Conservation (phyloP, 202 grass and related monocot species). For the Saccharum hybrid region DNA sequence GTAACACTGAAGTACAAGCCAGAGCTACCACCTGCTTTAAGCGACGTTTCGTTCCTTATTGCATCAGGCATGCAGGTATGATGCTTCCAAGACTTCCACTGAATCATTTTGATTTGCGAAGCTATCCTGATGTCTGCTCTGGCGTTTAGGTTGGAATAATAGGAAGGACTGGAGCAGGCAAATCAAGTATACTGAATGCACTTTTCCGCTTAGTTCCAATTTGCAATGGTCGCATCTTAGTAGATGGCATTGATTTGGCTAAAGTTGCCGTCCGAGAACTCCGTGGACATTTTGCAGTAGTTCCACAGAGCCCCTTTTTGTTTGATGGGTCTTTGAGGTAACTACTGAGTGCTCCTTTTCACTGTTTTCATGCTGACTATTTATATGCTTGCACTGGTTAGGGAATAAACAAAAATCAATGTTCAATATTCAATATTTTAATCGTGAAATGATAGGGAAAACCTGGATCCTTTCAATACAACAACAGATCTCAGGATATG, state of each 20-base stretch:
- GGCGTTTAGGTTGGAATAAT: conserved; percentile 86
- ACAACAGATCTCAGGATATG: conserved; percentile 72
- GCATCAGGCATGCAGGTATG: conserved; percentile 76
- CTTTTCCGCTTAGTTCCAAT: conserved; percentile 77
- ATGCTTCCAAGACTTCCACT: neutral
- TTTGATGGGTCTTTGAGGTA: conserved; percentile 92
- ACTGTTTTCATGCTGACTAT: conserved; percentile 24
- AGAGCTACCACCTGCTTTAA: conserved; percentile 71
- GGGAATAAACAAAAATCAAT: neutral
- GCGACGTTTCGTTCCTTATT: conserved; percentile 72
- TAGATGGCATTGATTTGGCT: conserved; percentile 74
- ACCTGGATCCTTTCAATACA: conserved; percentile 83
- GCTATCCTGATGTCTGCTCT: neutral
- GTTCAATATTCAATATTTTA: conserved; percentile 20
- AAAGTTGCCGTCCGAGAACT: conserved; percentile 72
- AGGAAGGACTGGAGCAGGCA: conserved; percentile 94
- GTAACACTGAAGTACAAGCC: conserved; percentile 82
- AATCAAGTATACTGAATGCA: conserved; percentile 94
- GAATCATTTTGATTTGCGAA: conserved; percentile 5
- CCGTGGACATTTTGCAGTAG: conserved; percentile 74
- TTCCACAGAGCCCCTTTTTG: conserved; percentile 87
- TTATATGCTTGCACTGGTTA: conserved; percentile 3
- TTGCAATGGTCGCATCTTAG: conserved; percentile 70
- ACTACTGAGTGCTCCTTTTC: conserved; percentile 22
- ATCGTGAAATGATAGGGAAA: conserved; percentile 59